Evolutionary conservation across 352 stramenopile species (phyloP), one percentile per base, ranked within the genome.

Genomic region (Phytophthora podocarpi): DNA sequence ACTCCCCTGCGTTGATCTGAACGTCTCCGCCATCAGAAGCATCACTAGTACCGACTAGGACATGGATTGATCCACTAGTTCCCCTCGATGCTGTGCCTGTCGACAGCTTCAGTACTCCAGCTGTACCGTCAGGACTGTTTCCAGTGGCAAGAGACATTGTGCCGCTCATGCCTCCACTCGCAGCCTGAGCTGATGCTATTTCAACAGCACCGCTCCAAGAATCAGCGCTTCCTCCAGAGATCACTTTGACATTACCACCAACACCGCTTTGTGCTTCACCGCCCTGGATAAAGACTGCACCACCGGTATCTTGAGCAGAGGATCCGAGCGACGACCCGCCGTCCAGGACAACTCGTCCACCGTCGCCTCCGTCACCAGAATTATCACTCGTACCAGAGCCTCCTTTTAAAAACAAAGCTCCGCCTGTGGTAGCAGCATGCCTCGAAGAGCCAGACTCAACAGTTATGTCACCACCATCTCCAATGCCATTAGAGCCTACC

Each of bases 291-390:
- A 45, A 55, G n/a, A 91, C 40, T 16, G 64, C 71, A 7, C 84
- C 84, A n/a, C 70, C 84, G 46, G 26, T 30, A 56, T 93, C 82
- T 61, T 83, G 70, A 41, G 70, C 60, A 34, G 84, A 82, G 24
- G 67, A 63, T 47, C 84, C 84, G 20, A 78, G 53, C 0, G 80
- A 90, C 12, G 45, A 70, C n/a, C 84, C 84, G 46, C 78, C 84
- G 26, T 43, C 54, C 24, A 93, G 28, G 21, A 67, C 51, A 34
- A 91, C 65, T 30, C 67, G 51, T 23, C 84, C 84, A 9, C 84
- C 84, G 39, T 93, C 80, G 12, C 84, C 84, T 37, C 84, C 84
- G 35, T 93, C 81, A 20, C 81, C 84, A 56, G 80, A 79, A 54
- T 87, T 90, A 27, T 87, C 76, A 52, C 84, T 91, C 37, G 69